A percentile compares a stretch with the other conserved stretches of the same genome.
Conservation (phyloP, 371 early-diverging fungal genomes). For the Mortierella sp. region DNA sequence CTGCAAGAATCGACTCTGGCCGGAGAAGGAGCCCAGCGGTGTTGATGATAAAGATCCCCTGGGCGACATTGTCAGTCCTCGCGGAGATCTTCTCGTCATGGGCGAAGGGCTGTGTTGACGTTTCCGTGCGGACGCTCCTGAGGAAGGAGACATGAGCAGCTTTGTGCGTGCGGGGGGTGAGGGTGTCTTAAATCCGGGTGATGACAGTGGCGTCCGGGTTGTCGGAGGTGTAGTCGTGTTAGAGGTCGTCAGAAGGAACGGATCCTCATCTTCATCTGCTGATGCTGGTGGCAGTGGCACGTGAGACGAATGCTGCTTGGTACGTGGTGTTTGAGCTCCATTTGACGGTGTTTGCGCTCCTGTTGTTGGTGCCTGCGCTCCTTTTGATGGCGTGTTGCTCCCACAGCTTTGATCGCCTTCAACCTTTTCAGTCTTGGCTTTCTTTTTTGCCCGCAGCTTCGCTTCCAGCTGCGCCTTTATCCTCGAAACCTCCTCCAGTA, state of each 20-base stretch:
- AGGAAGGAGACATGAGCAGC: conserved; percentile 44
- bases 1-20: background rate
- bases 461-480: conserved; percentile 41
- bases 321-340: background rate
- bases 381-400: background rate
- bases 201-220: conserved; percentile 23
- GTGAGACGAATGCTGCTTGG: background rate
- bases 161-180: conserved; percentile 45
- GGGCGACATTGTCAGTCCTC: conserved; percentile 7
- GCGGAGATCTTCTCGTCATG: conserved; percentile 18
- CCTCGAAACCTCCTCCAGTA: conserved; percentile 30
- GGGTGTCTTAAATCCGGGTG: conserved; percentile 47
- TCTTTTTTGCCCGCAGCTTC: conserved; percentile 27
- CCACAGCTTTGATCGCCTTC: background rate
- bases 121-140: conserved; percentile 39
- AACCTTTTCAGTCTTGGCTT: background rate
- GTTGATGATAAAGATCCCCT: background rate
- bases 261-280: background rate
- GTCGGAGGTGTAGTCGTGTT: conserved; percentile 33
- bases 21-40: background rate
- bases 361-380: background rate
- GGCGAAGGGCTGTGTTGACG: conserved; percentile 57
- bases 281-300: background rate
- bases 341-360: background rate
- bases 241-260: background rate